phyloP scores from a whole-genome alignment of 1,284 basidiomycete genomes.

The Apiotrichum gracile region DNA sequence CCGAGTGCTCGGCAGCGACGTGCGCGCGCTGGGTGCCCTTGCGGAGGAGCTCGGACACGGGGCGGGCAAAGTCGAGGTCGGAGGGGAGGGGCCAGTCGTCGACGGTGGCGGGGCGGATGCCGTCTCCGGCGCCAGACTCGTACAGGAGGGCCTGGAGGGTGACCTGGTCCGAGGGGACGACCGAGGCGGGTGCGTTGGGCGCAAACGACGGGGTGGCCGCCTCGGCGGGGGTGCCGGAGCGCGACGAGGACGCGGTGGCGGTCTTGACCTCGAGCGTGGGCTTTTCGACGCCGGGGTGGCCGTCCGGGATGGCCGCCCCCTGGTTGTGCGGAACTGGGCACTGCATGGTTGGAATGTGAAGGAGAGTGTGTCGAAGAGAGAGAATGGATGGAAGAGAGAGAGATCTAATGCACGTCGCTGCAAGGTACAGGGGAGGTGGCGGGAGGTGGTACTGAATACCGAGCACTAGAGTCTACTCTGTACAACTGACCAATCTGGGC shows the following conservation, averaged over 20 bases:
- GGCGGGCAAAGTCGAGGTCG: conserved; percentile 39
- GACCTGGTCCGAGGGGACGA: background rate
- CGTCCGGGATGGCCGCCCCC: background rate
- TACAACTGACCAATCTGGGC: too few species aligned
- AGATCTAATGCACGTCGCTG: too few species aligned
- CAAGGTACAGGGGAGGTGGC: too few species aligned
- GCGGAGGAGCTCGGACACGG: conserved; percentile 50
- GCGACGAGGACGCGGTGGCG: background rate
- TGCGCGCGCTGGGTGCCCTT: conserved; percentile 59
- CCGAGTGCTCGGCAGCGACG: conserved; percentile 57
- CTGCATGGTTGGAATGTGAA: background rate
- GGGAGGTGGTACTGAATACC: too few species aligned
- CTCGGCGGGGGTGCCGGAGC: background rate
- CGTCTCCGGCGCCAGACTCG: conserved; percentile 7
- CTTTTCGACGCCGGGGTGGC: background rate
- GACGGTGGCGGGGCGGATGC: conserved; percentile 9
- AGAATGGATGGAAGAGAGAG: background rate
- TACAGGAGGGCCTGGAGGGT: conserved; percentile 7
- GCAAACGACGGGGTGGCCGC: conserved; percentile 1
- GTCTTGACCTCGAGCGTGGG: too few species aligned
- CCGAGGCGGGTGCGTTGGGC: conserved; percentile 13
- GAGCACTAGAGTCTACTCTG: too few species aligned
- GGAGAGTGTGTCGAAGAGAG: background rate
- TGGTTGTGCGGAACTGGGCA: conserved; percentile 2
- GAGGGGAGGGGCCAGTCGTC: conserved; percentile 27